Evolutionary conservation across 129 eudicot genomes (phyloP), one percentile per base, ranked within the genome.

Genomic region (Flaveria bidentis): DNA sequence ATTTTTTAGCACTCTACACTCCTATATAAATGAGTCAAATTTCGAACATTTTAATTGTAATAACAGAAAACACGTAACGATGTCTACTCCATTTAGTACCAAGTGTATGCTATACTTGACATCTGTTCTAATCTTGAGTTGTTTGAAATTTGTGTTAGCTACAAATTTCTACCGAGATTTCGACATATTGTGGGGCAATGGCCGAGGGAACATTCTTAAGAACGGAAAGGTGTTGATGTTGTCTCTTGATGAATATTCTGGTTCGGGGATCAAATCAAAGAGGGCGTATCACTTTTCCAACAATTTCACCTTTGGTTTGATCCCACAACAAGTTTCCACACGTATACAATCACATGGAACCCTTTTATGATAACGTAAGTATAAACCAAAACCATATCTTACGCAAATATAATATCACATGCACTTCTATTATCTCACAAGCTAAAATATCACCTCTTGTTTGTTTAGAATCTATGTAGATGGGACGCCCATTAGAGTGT

Each of bases 401-500:
- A 52, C 5, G 25, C 23, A 1, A 17, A 12, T 6, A 16, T 0
- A 52, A 5, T 10, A 36, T 20, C 22, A 20, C 22, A 36, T 17
- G 10, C 23, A 53, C 60, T 4, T 16, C 6, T 17, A 20, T 53
- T n/a, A 3, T 1, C 16, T 47, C 15, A 47, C 5, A 47, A 15
- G 5, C 2, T 47, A 22, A 13, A 26, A 60, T n/a, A 25, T 28
- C 23, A 10, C 18, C 3, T 33, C 3, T 78, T 30, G 61, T 78
- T 79, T 45, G 50, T 26, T 69, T 55, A 79, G 82, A 65, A 71
- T 79, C 14, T 72, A 71, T 23, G 85, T 88, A n/a, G 87, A 88
- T 67, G 85, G 79, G 49, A 83, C 51, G 2, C 89, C 92, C 0
- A 76, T 85, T 9, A 78, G 92, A 67, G 85, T 74, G 61, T 88